These are phyloP conservation scores for Leccinum rimulosum DNA, from an alignment of 768 basidiomycete species.

Conservation along the genomic window DNA sequence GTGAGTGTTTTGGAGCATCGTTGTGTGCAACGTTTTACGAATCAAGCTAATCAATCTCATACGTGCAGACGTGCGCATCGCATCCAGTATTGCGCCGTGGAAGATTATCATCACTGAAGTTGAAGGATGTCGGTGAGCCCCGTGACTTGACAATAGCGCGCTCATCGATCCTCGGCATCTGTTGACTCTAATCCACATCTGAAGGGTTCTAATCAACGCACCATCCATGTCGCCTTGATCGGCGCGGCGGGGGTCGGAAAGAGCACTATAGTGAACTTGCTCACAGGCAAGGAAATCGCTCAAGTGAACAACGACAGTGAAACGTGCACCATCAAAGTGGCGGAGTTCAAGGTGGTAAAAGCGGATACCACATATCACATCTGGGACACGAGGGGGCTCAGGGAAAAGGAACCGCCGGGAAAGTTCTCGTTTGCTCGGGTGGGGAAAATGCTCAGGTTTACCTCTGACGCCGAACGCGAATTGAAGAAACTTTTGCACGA, in stretches of 20 bases:
- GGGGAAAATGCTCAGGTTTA: conserved; percentile 1
- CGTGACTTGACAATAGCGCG: neutral
- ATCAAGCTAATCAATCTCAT: no score
- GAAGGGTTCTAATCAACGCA: conserved; percentile 1
- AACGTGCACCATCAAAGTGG: conserved; percentile 18
- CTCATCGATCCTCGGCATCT: neutral
- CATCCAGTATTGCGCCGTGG: no score
- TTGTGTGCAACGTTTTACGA: no score
- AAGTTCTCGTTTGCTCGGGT: neutral
- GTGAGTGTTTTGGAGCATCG: no score
- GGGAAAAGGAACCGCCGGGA: conserved; percentile 7
- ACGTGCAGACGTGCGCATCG: no score
- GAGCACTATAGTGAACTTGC: conserved; percentile 27
- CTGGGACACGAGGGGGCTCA: conserved; percentile 28
- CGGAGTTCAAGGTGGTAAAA: conserved; percentile 9
- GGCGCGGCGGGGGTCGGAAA: conserved; percentile 27
- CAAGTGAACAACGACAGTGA: conserved; percentile 14
- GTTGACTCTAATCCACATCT: neutral
- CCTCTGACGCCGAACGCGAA: conserved; percentile 16
- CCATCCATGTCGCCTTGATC: conserved; percentile 19
- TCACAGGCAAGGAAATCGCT: conserved; percentile 16
- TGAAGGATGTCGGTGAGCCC: conserved; percentile 18
- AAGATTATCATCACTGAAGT: neutral
- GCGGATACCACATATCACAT: conserved; percentile 9
- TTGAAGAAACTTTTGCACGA: conserved; percentile 16